Conservation (phyloP, 495 filamentous ascomycete species). For the Corynascus novoguineensis region DNA sequence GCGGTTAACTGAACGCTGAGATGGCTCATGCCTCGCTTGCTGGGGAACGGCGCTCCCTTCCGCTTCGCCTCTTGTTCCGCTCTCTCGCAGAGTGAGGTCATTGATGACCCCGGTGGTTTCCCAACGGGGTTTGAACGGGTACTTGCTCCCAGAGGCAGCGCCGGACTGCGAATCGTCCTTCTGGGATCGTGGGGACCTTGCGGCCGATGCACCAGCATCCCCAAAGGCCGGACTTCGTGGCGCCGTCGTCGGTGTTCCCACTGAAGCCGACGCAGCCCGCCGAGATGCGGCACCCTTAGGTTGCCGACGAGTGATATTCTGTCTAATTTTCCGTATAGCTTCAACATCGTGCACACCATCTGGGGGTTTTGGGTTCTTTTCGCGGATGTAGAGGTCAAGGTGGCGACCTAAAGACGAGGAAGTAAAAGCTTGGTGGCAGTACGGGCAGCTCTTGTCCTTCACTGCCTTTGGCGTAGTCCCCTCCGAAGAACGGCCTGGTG, state of each 20-base stretch:
- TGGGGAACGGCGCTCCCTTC: slow-evolving; percentile 26
- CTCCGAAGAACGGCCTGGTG: slow-evolving; percentile 18
- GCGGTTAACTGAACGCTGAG: slow-evolving; percentile 40
- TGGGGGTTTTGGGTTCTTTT: slow-evolving; percentile 74
- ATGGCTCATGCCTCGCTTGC: slow-evolving; percentile 26
- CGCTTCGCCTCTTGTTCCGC: slow-evolving; percentile 23
- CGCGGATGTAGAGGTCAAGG: slow-evolving; percentile 82
- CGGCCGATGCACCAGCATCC: slow-evolving; percentile 25
- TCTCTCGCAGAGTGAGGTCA: slow-evolving; percentile 51
- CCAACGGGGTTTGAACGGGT: slow-evolving; percentile 55
- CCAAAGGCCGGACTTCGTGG: slow-evolving; percentile 29
- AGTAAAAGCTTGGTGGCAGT: slow-evolving; percentile 79
- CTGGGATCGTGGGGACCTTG: slow-evolving; percentile 30
- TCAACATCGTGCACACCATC: slow-evolving; percentile 86
- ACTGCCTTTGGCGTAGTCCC: slow-evolving; percentile 34
- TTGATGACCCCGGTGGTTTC: slow-evolving; percentile 78
- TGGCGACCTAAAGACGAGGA: slow-evolving; percentile 91
- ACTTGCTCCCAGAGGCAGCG: slow-evolving; percentile 51
- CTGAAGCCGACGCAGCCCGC: slow-evolving; percentile 46
- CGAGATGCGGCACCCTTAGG: slow-evolving; percentile 54
- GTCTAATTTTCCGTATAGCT: slow-evolving; percentile 73
- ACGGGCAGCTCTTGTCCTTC: slow-evolving; percentile 82
- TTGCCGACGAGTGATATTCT: slow-evolving; percentile 76
- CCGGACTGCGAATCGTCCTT: slow-evolving; percentile 39
- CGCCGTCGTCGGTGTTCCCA: slow-evolving; percentile 36